Evolutionary conservation across 73 alveolate species (phyloP).

Genomic region (Uronychia setigera): DNA sequence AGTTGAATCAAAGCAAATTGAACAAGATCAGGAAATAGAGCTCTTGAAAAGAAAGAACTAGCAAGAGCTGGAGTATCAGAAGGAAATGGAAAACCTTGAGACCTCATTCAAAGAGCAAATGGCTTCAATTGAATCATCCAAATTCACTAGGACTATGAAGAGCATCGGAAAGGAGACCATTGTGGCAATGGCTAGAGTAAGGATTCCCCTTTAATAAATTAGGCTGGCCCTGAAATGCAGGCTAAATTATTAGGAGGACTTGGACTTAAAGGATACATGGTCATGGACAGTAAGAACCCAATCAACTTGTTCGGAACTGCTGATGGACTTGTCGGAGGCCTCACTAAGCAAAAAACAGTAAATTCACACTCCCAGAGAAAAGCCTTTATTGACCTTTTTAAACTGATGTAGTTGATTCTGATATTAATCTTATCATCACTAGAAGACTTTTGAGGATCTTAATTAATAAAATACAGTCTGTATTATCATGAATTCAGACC

Average conservation of each 20-base stretch:
- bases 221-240: conserved; percentile 86
- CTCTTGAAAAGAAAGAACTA: conserved; percentile 23
- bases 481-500: too few species aligned
- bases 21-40: conserved; percentile 37
- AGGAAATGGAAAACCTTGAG: conserved; percentile 9
- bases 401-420: too few species aligned
- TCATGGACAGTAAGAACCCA: conserved; percentile 78
- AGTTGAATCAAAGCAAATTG: conserved; percentile 32
- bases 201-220: not conserved
- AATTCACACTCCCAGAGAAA: too few species aligned
- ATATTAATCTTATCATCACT: too few species aligned
- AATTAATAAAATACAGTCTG: too few species aligned
- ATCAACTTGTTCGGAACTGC: conserved; percentile 78
- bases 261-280: conserved; percentile 79
- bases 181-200: conserved; percentile 44
- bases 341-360: too few species aligned
- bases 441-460: too few species aligned
- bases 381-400: too few species aligned
- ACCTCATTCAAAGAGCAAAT: conserved; percentile 7
- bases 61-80: conserved; percentile 20
- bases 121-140: conserved; percentile 7
- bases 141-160: conserved; percentile 21
- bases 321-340: too few species aligned
- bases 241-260: conserved; percentile 80
- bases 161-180: conserved; percentile 25